Percentiles rank a stretch among this genome's conserved stretches.
Conservation (phyloP, 2,329 filamentous ascomycete genomes). For the Trichophyton mentagrophytes region DNA sequence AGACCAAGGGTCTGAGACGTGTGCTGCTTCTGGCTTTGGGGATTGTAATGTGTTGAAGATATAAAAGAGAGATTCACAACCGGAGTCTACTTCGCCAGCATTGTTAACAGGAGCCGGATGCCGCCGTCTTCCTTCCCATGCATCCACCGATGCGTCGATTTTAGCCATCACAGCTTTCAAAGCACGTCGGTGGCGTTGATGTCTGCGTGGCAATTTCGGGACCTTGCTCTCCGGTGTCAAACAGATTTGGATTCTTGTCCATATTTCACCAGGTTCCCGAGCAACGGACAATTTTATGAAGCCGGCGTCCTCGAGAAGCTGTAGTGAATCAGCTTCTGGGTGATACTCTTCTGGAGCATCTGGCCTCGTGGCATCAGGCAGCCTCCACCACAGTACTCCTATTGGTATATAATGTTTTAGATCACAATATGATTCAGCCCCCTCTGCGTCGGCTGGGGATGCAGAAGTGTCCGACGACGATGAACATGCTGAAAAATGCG, state of each 20-base stretch:
- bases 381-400: conserved; percentile 20
- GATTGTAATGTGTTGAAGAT: conserved; percentile 38
- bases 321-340: conserved; percentile 14
- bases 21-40: conserved; percentile 24
- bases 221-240: conserved; percentile 31
- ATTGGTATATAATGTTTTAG: conserved; percentile 20
- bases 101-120: conserved; percentile 3
- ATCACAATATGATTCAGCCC: conserved; percentile 10
- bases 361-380: not conserved
- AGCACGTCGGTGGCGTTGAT: conserved; percentile 19
- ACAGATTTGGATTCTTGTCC: conserved; percentile 23
- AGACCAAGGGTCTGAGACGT: conserved; percentile 23
- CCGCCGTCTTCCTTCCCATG: conserved; percentile 26
- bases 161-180: conserved; percentile 30
- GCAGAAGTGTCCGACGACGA: not conserved
- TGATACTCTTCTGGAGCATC: not conserved
- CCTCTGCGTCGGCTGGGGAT: conserved; percentile 6
- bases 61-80: conserved; percentile 38
- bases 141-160: conserved; percentile 27
- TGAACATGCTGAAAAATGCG: not conserved
- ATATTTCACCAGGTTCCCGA: not conserved
- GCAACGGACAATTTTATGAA: conserved; percentile 24
- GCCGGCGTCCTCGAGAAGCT: conserved; percentile 19
- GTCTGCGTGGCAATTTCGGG: not conserved
- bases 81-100: conserved; percentile 10